Evolutionary conservation across 371 early-diverging fungal genomes (phyloP), one percentile per base, ranked within the genome.

Genomic region (Mucor lusitanicus): DNA sequence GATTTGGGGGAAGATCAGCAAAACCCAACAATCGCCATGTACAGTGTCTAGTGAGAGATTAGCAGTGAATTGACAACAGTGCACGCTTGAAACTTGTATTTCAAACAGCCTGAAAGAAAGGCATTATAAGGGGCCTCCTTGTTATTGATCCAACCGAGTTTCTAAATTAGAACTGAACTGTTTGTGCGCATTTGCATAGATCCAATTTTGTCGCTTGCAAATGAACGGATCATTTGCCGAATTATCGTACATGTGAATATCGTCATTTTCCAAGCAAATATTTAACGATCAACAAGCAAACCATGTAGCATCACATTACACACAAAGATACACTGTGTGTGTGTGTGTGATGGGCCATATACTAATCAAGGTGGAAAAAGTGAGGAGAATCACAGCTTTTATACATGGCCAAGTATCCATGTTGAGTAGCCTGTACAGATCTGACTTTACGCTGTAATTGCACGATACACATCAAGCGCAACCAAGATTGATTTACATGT

Each of bases 81-180:
- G 25, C 23, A 9, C 48, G 23, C 48, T 40, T 17, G 17, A 40
- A 40, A 40, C 40, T 40, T 40, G 40, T 40, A 40, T 40, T 17
- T 40, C 17, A 17, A 40, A 40, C 5, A 17, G 4, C 4, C 17
- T 40, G 40, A 17, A 23, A 21, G 3, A 48, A 21, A 48, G 23
- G 23, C 50, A 13, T 21, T 12, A 50, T 50, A 13, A 50, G 25
- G 50, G 11, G 13, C 5, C 50, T 50, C 50, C 50, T 50, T 50
- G 50, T 50, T 50, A 50, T 50, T 50, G 50, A 50, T 50, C 50
- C 56, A 56, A 56, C 56, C 56, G 56, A 56, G 56, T 56, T 56
- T 56, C 33, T 32, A 56, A 56, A 32, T 56, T 28, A n/a, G 50
- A 50, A 50, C 27, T 56, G 33, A 56, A 56, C 56, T 56, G 56